These are phyloP conservation scores for Cardamine occulta DNA, from an alignment of 345 rosid genomes.

Conservation along the genomic window DNA sequence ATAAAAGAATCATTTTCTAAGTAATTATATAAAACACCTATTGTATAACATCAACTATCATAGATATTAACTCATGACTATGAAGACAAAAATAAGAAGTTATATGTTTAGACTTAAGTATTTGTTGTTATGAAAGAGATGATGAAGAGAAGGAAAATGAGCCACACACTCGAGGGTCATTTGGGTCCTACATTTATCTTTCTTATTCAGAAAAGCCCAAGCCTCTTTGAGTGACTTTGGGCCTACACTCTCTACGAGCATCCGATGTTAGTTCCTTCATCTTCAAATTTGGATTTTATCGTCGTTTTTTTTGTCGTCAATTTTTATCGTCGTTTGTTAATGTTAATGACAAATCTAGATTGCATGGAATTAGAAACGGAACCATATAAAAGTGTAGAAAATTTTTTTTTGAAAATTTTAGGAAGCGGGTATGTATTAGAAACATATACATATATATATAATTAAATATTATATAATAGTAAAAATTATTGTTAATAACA, in stretches of 20 bases:
- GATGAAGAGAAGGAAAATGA: not conserved
- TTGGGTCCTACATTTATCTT: constrained; percentile 15
- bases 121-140: not conserved
- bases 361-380: no score
- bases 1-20: not conserved
- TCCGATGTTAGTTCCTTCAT: constrained; percentile 30
- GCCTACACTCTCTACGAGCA: constrained; percentile 27
- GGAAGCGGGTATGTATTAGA: no score
- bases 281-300: constrained; percentile 1
- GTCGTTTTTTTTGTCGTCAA: not conserved
- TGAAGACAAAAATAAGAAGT: not conserved
- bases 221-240: constrained; percentile 19
- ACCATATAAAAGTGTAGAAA: no score
- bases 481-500: no score
- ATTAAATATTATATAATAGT: no score
- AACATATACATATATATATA: no score
- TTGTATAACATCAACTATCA: not conserved
- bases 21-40: not conserved
- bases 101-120: no score
- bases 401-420: no score
- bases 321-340: no score
- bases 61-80: not conserved
- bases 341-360: not conserved
- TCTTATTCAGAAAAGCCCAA: constrained; percentile 18
- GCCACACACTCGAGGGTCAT: not conserved